phyloP scores from a whole-genome alignment of 345 rosid species.

The Brassica rapa region DNA sequence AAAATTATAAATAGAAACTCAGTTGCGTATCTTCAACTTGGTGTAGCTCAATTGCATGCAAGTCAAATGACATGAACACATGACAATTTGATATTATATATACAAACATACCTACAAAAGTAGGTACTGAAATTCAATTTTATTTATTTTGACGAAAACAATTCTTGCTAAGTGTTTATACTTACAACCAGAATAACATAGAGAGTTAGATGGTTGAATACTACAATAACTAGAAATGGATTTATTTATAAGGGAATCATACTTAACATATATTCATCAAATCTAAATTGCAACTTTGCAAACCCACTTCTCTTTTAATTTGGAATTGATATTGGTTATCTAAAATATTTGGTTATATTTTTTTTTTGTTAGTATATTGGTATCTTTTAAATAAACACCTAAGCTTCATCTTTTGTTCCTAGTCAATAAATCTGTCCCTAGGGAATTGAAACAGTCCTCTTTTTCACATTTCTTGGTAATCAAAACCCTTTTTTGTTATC shows the following conservation, averaged over 20 bases:
- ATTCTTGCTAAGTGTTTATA: neutral
- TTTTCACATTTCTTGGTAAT: slow-evolving; percentile 40
- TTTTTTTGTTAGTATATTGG: neutral
- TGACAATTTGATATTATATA: slow-evolving; percentile 27
- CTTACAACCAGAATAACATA: neutral
- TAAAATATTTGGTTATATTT: neutral
- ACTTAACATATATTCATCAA: neutral
- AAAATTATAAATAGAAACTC: neutral
- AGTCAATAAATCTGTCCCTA: slow-evolving; percentile 36
- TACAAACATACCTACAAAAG: neutral
- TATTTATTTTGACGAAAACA: neutral
- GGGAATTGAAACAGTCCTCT: slow-evolving; percentile 44
- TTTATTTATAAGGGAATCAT: neutral
- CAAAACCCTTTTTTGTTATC: slow-evolving; percentile 29
- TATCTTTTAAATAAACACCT: no score
- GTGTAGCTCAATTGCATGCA: slow-evolving; percentile 31
- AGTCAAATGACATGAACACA: neutral
- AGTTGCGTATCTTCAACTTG: slow-evolving; percentile 6
- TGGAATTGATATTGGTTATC: neutral
- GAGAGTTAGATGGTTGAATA: neutral
- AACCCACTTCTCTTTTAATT: slow-evolving; percentile 1
- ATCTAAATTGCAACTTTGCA: slow-evolving; percentile 2
- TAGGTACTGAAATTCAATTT: neutral
- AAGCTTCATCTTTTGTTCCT: slow-evolving; percentile 19
- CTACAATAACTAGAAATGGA: neutral